Evolutionary conservation across 306 rosid genomes (phyloP), one percentile per base, ranked within the genome.

Genomic region (Hippophae rhamnoides): DNA sequence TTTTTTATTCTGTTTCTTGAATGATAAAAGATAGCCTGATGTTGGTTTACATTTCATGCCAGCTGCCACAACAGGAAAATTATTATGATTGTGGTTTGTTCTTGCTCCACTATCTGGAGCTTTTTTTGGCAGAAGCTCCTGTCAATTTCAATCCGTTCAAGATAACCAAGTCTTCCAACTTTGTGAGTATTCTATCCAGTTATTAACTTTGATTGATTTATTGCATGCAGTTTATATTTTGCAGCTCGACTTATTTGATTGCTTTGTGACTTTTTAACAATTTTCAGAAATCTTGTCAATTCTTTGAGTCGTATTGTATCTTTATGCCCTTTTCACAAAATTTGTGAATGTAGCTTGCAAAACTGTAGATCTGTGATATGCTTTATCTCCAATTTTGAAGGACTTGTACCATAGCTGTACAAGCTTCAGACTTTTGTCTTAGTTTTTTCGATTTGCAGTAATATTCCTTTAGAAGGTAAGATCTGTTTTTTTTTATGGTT

Each of bases 11-110:
- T 47, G 63, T 55, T 56, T 13, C 3, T 56, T 46, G 18, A 5
- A 40, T 69, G 7, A 54, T 54, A 11, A 41, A 54, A 38, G 38
- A 8, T 18, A 7, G 9, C 61, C 41, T 67, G 58, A 59, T 55
- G 40, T 54, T 48, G 61, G 64, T 71, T 47, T 52, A 41, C 63
- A 13, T 62, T 66, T 53, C 48, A 65, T 79, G 64, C 55, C 94
- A 90, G 97, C 74, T 90, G 64, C 97, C 97, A 1, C 97, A 87
- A 63, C 97, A 90, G 74, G 95, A 87, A 75, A 90, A 90, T 75
- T 87, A 90, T 42, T 90, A 56, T 65, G 96, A 90, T 71, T 90
- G 97, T 23, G 97, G 97, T 62, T 81, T 90, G 62, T 90, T 90
- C 76, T 70, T 90, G 70, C 97, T 90, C 57, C 97, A 90, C 82